These are phyloP conservation scores for Coemansia sp. DNA, from an alignment of 192 early-diverging fungal genomes.

Conservation along the genomic window DNA sequence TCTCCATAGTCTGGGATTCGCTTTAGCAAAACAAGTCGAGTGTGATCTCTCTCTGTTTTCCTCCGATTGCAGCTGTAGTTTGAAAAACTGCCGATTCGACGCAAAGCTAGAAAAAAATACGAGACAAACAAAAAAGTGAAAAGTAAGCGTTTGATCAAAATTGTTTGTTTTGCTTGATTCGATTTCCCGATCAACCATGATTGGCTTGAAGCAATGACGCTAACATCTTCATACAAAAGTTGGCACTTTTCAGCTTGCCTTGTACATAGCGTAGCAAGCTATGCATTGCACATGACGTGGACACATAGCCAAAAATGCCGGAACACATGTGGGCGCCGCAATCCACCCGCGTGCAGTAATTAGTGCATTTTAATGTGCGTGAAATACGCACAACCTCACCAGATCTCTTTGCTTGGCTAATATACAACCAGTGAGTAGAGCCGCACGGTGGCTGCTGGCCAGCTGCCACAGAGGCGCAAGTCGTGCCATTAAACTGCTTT, in stretches of 20 bases:
- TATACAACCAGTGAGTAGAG: not conserved
- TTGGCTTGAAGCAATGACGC: too few relatives aligned
- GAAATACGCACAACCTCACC: not conserved
- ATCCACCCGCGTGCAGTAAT: not conserved
- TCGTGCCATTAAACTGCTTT: not conserved
- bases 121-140: too few relatives aligned
- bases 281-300: not conserved
- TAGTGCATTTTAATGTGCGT: not conserved
- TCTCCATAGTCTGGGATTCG: constrained; percentile 11
- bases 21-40: not conserved
- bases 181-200: too few relatives aligned
- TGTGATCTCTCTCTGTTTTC: too few relatives aligned
- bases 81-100: too few relatives aligned
- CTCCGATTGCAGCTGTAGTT: too few relatives aligned
- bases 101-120: too few relatives aligned
- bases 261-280: too few relatives aligned
- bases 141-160: too few relatives aligned
- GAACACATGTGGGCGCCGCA: not conserved
- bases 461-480: not conserved
- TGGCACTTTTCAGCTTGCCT: too few relatives aligned
- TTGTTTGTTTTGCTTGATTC: too few relatives aligned
- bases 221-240: too few relatives aligned
- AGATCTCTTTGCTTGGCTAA: not conserved
- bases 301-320: not conserved
- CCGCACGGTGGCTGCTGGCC: not conserved